Percentiles rank a stretch among this genome's conserved stretches.
Evolutionary conservation across 2,329 filamentous ascomycete genomes (phyloP).

Genomic region (Alternaria triticimaculans): DNA sequence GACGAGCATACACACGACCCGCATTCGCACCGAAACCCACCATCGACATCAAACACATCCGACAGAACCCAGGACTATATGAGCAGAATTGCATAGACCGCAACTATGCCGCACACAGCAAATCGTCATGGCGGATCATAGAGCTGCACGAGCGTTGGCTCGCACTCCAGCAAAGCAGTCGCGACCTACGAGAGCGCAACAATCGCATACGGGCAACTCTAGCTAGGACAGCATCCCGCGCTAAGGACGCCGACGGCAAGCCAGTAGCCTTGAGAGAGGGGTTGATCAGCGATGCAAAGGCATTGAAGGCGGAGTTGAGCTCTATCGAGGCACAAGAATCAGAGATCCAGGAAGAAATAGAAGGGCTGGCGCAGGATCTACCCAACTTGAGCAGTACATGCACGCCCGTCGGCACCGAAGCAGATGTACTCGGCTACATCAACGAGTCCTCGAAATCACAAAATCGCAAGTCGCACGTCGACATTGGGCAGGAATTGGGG

Average conservation of each 20-base stretch:
- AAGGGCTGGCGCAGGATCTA: conserved; percentile 74
- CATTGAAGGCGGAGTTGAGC: conserved; percentile 68
- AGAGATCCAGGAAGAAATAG: conserved; percentile 69
- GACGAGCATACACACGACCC: conserved; percentile 61
- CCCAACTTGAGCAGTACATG: conserved; percentile 83
- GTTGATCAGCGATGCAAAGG: conserved; percentile 68
- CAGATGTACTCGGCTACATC: conserved; percentile 75
- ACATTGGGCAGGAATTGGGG: conserved; percentile 84
- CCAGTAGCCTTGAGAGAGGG: conserved; percentile 54
- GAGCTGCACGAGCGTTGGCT: conserved; percentile 56
- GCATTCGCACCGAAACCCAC: conserved; percentile 78
- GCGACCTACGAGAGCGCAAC: conserved; percentile 68
- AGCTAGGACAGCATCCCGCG: conserved; percentile 48
- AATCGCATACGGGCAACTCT: conserved; percentile 67
- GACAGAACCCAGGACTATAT: conserved; percentile 80
- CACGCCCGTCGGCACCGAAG: conserved; percentile 74
- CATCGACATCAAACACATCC: conserved; percentile 88
- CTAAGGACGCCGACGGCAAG: conserved; percentile 37
- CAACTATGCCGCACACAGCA: conserved; percentile 71
- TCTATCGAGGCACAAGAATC: conserved; percentile 68
- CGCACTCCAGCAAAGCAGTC: conserved; percentile 63
- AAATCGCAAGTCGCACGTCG: conserved; percentile 76
- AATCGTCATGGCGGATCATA: conserved; percentile 61
- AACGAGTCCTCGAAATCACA: conserved; percentile 59
- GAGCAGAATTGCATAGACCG: conserved; percentile 82